phyloP scores from a whole-genome alignment of 352 stramenopile species.

The Pythium folliculosum region DNA sequence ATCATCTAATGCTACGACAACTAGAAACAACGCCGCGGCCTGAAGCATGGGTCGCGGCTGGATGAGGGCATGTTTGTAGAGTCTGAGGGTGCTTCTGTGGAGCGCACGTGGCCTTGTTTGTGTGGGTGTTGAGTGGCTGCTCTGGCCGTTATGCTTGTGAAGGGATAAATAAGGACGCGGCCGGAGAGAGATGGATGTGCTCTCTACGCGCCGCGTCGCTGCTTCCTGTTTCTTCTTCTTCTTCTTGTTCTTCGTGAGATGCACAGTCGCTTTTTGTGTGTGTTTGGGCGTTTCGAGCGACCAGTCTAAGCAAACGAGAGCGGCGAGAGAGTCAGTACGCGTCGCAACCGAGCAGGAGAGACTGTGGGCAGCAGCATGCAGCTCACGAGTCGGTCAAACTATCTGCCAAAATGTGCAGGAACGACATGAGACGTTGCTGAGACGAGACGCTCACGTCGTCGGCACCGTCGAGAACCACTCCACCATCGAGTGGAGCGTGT shows the following conservation, averaged over 20 bases:
- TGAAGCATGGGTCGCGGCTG: too few relatives aligned
- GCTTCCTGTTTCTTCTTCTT: neutral
- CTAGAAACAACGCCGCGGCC: too few relatives aligned
- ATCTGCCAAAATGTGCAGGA: conserved; percentile 3
- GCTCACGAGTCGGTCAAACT: conserved; percentile 10
- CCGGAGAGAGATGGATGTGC: too few relatives aligned
- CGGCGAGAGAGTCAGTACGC: conserved; percentile 7
- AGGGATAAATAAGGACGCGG: neutral
- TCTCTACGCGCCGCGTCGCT: neutral
- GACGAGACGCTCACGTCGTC: conserved; percentile 14
- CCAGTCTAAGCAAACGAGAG: conserved; percentile 2
- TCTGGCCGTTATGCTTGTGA: neutral
- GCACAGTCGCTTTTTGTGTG: conserved; percentile 4
- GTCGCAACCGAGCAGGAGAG: neutral
- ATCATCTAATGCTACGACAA: too few relatives aligned
- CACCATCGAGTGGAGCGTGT: conserved; percentile 28
- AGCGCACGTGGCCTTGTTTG: neutral
- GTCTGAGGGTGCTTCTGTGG: too few relatives aligned
- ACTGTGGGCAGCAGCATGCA: conserved; percentile 9
- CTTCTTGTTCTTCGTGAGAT: conserved; percentile 6
- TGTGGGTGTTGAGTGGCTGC: neutral
- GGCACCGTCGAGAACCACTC: conserved; percentile 28
- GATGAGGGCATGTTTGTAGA: too few relatives aligned
- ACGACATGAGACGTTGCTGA: neutral
- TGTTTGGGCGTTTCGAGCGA: neutral